Percentiles rank a stretch among this genome's conserved stretches.
Conservation (phyloP, 1,284 basidiomycete species). For the Marasmius sp. region DNA sequence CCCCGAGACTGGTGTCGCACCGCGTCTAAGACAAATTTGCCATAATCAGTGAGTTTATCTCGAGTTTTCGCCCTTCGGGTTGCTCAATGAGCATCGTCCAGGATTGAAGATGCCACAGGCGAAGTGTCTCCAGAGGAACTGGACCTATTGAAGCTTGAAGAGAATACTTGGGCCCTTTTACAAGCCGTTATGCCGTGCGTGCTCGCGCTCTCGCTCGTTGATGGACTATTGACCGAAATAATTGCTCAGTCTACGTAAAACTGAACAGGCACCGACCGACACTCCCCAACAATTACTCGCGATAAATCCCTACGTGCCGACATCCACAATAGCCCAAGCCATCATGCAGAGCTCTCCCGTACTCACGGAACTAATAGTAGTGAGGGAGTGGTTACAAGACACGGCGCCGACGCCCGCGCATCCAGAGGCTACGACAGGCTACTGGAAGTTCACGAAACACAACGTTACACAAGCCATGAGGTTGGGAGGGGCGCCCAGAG, state of each 20-base stretch:
- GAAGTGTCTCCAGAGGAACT: slow-evolving; percentile 48
- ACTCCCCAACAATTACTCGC: slow-evolving; percentile 53
- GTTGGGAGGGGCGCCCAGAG: slow-evolving; percentile 45
- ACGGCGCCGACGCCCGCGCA: slow-evolving; percentile 57
- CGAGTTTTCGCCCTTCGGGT: neutral
- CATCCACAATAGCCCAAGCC: slow-evolving; percentile 68
- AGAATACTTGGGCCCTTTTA: slow-evolving; percentile 79
- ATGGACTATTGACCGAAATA: neutral
- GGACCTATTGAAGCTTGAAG: slow-evolving; percentile 68
- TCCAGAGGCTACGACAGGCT: slow-evolving; percentile 73
- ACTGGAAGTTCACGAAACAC: slow-evolving; percentile 82
- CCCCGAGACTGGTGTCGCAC: slow-evolving; percentile 68
- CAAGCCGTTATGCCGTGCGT: slow-evolving; percentile 71
- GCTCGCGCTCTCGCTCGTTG: neutral
- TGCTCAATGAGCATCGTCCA: slow-evolving; percentile 41
- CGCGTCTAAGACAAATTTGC: slow-evolving; percentile 62
- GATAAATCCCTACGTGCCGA: slow-evolving; percentile 78
- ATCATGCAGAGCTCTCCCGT: slow-evolving; percentile 62
- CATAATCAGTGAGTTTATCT: slow-evolving; percentile 53
- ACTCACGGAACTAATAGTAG: slow-evolving; percentile 69
- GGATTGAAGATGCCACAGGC: slow-evolving; percentile 45
- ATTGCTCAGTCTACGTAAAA: slow-evolving; percentile 58
- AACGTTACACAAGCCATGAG: slow-evolving; percentile 64
- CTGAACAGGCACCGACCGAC: slow-evolving; percentile 43
- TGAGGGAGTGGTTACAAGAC: slow-evolving; percentile 83